A percentile compares a stretch with the other conserved stretches of the same genome.
phyloP scores from a whole-genome alignment of 257 asterid genomes.

The Scutellaria barbata region DNA sequence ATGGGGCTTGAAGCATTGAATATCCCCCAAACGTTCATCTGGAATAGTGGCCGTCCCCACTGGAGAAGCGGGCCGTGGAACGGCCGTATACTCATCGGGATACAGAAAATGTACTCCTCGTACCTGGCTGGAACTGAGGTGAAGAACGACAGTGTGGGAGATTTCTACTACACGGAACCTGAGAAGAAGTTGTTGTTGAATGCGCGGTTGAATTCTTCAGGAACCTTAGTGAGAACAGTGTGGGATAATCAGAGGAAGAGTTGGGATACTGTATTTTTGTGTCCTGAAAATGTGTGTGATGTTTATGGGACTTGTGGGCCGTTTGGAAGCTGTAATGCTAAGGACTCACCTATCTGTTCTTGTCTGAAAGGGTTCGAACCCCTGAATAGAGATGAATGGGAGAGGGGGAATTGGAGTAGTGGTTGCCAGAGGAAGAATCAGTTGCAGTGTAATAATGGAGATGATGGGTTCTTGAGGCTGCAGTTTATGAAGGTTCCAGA shows the following conservation, averaged over 20 bases:
- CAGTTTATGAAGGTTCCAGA: conserved; percentile 29
- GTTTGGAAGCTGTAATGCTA: conserved; percentile 44
- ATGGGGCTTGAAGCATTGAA: conserved; percentile 26
- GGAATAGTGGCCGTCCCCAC: conserved; percentile 34
- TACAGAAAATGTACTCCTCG: conserved; percentile 38
- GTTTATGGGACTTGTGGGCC: conserved; percentile 48
- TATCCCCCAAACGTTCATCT: conserved; percentile 32
- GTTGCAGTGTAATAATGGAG: conserved; percentile 35
- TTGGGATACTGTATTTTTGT: conserved; percentile 21
- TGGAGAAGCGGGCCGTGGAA: conserved; percentile 59
- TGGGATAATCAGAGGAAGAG: conserved; percentile 25
- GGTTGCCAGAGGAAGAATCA: conserved; percentile 42
- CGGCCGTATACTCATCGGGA: conserved; percentile 43
- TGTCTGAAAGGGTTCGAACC: conserved; percentile 53
- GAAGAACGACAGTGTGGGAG: conserved; percentile 8
- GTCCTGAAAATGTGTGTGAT: conserved; percentile 34
- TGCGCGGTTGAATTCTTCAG: conserved; percentile 15
- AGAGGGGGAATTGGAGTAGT: conserved; percentile 41
- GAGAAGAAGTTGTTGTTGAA: conserved; percentile 12
- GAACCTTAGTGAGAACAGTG: background rate
- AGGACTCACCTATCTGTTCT: conserved; percentile 36
- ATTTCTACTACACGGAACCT: conserved; percentile 29
- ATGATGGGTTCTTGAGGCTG: conserved; percentile 37
- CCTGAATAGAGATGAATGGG: conserved; percentile 35
- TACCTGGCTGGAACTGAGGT: conserved; percentile 28